Conservation (phyloP, 495 filamentous ascomycete species). For the Penicillium canescens region DNA sequence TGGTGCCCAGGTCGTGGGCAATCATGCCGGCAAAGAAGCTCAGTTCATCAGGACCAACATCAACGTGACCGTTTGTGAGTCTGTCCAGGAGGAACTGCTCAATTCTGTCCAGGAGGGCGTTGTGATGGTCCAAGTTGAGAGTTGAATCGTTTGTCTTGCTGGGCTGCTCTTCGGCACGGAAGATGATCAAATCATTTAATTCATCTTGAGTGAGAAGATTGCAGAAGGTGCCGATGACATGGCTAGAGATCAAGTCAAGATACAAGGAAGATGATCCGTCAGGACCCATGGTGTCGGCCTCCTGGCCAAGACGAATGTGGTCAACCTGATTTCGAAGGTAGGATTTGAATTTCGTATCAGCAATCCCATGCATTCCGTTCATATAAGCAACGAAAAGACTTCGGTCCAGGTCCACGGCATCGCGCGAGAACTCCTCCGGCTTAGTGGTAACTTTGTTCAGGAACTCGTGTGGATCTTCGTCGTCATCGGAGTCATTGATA, state of each 20-base stretch:
- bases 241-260: slow-evolving; percentile 37
- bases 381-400: slow-evolving; percentile 46
- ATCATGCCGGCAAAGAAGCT: slow-evolving; percentile 47
- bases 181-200: slow-evolving; percentile 32
- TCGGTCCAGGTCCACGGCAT: slow-evolving; percentile 42
- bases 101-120: slow-evolving; percentile 31
- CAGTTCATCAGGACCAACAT: slow-evolving; percentile 40
- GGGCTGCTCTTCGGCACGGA: slow-evolving; percentile 25
- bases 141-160: not conserved
- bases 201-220: slow-evolving; percentile 42
- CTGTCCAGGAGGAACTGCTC: slow-evolving; percentile 38
- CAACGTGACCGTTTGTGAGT: slow-evolving; percentile 31
- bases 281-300: slow-evolving; percentile 38
- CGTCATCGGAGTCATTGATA: slow-evolving; percentile 10
- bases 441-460: slow-evolving; percentile 20
- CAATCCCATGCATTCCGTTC: slow-evolving; percentile 45
- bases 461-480: slow-evolving; percentile 13
- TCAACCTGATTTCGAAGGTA: slow-evolving; percentile 38
- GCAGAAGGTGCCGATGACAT: slow-evolving; percentile 45
- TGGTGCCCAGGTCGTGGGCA: slow-evolving; percentile 37
- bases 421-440: slow-evolving; percentile 40
- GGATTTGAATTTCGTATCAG: slow-evolving; percentile 32
- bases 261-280: slow-evolving; percentile 36
- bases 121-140: slow-evolving; percentile 3
- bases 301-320: slow-evolving; percentile 36